These are phyloP conservation scores for Neurospora discreta DNA, from an alignment of 495 filamentous ascomycete species.

Conservation along the genomic window DNA sequence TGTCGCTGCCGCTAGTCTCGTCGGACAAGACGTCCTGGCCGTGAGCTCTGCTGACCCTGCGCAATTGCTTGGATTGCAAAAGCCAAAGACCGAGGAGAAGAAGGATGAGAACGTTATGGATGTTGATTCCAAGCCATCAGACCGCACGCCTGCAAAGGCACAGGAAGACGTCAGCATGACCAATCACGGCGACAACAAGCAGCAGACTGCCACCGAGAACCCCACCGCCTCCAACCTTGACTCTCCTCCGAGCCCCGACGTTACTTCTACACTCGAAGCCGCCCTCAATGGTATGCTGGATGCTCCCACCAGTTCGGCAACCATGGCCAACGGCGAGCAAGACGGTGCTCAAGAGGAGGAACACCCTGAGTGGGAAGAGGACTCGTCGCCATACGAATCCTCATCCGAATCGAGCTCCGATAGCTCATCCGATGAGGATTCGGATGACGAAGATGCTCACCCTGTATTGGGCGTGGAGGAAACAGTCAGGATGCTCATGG, in stretches of 20 bases:
- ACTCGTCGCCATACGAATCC: conserved; percentile 50
- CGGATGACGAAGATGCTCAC: conserved; percentile 42
- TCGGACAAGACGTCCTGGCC: background rate
- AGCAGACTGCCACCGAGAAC: background rate
- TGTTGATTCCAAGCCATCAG: background rate
- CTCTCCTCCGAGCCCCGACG: conserved; percentile 18
- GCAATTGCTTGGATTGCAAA: background rate
- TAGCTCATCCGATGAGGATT: conserved; percentile 38
- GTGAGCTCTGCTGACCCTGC: background rate
- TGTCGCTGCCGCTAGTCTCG: conserved; percentile 7
- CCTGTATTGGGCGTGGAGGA: conserved; percentile 59
- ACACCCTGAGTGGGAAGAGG: conserved; percentile 43
- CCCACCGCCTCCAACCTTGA: background rate
- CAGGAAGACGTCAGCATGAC: background rate
- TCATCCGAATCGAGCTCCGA: conserved; percentile 33
- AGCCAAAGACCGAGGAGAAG: conserved; percentile 1
- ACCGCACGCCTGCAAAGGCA: background rate
- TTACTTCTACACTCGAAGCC: conserved; percentile 36
- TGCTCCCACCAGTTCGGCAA: conserved; percentile 1
- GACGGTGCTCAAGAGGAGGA: conserved; percentile 13
- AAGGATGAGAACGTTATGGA: conserved; percentile 6
- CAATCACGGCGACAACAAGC: conserved; percentile 2
- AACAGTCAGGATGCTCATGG: conserved; percentile 71
- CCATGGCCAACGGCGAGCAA: conserved; percentile 5
- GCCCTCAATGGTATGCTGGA: conserved; percentile 29